These are phyloP conservation scores for Cladorrhinum samala DNA, from an alignment of 495 filamentous ascomycete species.

Conservation along the genomic window DNA sequence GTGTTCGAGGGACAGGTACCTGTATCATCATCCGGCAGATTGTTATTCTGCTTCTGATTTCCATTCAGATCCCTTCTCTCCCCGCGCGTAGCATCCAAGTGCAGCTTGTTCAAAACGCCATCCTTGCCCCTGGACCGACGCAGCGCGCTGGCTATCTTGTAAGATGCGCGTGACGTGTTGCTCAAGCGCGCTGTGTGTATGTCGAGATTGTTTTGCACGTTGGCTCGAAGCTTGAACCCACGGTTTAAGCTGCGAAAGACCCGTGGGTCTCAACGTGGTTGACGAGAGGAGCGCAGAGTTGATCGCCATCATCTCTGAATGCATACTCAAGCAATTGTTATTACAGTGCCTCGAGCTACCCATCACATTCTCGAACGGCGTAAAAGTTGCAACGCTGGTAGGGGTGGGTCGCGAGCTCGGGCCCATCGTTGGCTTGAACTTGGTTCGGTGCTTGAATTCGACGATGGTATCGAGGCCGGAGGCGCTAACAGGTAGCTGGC, in stretches of 20 bases:
- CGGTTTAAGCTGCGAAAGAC: slow-evolving; percentile 42
- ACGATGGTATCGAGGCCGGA: slow-evolving; percentile 23
- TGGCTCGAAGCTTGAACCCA: slow-evolving; percentile 42
- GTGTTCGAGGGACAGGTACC: no score
- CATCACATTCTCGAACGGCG: slow-evolving; percentile 10
- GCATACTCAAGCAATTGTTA: slow-evolving; percentile 45
- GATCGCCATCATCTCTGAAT: slow-evolving; percentile 53
- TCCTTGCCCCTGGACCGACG: no score
- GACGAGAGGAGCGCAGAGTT: slow-evolving; percentile 44
- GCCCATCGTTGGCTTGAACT: no score
- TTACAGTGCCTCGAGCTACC: slow-evolving; percentile 15
- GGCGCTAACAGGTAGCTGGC: slow-evolving; percentile 24
- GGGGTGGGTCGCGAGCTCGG: no score
- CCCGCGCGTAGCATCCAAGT: no score
- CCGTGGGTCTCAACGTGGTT: slow-evolving; percentile 32
- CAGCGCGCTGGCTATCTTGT: no score
- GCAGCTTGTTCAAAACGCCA: no score
- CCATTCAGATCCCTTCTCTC: no score
- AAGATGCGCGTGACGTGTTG: no score
- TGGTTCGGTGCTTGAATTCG: slow-evolving; percentile 29
- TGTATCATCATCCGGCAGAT: no score
- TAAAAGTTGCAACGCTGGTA: not conserved
- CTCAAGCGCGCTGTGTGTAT: no score
- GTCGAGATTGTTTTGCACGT: not conserved
- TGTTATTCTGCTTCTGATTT: no score